A percentile compares a stretch with the other conserved stretches of the same genome.
Conservation (phyloP, 2,329 filamentous ascomycete species). For the Pseudocercospora macadamiae region DNA sequence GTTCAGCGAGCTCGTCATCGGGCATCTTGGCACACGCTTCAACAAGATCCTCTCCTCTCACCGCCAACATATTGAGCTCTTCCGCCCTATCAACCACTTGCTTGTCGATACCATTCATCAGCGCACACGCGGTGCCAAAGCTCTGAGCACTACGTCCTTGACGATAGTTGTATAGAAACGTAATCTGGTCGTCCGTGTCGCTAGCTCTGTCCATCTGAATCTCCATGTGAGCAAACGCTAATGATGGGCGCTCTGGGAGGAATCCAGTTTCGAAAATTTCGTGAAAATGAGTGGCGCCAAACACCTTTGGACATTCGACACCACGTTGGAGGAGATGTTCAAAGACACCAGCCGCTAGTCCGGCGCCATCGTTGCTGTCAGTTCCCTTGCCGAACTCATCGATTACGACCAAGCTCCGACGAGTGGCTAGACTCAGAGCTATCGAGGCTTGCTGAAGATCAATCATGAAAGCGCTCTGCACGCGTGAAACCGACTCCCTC, state of each 20-base stretch:
- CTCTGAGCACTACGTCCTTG: slow-evolving; percentile 74
- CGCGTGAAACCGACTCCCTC: slow-evolving; percentile 66
- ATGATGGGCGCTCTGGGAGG: slow-evolving; percentile 52
- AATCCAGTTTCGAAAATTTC: slow-evolving; percentile 72
- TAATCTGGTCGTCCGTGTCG: slow-evolving; percentile 58
- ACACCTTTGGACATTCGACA: slow-evolving; percentile 57
- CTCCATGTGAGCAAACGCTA: slow-evolving; percentile 73
- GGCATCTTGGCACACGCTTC: slow-evolving; percentile 71
- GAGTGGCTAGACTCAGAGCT: slow-evolving; percentile 72
- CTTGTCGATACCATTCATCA: slow-evolving; percentile 78
- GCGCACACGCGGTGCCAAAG: slow-evolving; percentile 83
- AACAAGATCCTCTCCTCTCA: slow-evolving; percentile 75
- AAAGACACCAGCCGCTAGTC: slow-evolving; percentile 64
- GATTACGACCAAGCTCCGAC: slow-evolving; percentile 78
- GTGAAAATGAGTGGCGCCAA: slow-evolving; percentile 67
- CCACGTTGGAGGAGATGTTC: slow-evolving; percentile 58
- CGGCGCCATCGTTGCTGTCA: slow-evolving; percentile 65
- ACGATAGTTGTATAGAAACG: slow-evolving; percentile 39
- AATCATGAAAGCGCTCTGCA: slow-evolving; percentile 72
- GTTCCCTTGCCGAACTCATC: slow-evolving; percentile 86
- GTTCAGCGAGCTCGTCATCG: slow-evolving; percentile 62
- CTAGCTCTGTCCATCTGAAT: slow-evolving; percentile 61
- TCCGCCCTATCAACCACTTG: slow-evolving; percentile 76
- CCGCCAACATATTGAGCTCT: slow-evolving; percentile 68
- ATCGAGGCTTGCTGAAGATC: slow-evolving; percentile 87